Evolutionary conservation across 1,284 basidiomycete genomes (phyloP).

Genomic region (Rhodotorula sp.): DNA sequence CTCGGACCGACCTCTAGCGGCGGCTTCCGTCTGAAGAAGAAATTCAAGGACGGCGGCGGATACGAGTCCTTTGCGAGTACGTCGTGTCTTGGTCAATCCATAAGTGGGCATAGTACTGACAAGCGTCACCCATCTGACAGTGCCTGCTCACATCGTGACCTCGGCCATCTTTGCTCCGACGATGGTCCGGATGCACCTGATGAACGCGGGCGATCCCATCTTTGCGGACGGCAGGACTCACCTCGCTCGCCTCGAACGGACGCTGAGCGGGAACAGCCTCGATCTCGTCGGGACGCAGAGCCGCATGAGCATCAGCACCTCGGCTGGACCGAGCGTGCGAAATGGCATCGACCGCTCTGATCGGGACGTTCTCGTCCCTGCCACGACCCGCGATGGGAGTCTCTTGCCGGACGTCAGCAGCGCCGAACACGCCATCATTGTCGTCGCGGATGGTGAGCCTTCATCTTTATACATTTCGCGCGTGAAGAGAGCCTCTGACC

Average conservation of each 20-base stretch:
- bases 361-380: background rate
- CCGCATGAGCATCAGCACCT: background rate
- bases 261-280: slow-evolving; percentile 10
- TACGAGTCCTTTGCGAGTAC: slow-evolving; percentile 36
- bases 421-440: slow-evolving; percentile 35
- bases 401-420: background rate
- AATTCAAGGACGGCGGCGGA: slow-evolving; percentile 28
- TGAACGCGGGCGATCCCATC: slow-evolving; percentile 32
- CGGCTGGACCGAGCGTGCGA: background rate
- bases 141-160: slow-evolving; percentile 42
- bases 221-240: slow-evolving; percentile 31
- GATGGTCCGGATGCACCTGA: slow-evolving; percentile 28
- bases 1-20: slow-evolving; percentile 17
- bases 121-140: slow-evolving; percentile 6
- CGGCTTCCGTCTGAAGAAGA: slow-evolving; percentile 21
- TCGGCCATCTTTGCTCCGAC: slow-evolving; percentile 41
- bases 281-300: background rate
- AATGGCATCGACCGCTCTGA: background rate
- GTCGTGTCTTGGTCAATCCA: background rate
- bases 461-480: background rate
- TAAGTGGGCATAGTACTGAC: background rate
- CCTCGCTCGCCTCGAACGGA: slow-evolving; percentile 19
- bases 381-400: background rate
- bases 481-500: background rate
- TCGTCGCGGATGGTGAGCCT: slow-evolving; percentile 39